Evolutionary conservation across 2,329 filamentous ascomycete genomes (phyloP).

Genomic region (Trichoderma sp.): DNA sequence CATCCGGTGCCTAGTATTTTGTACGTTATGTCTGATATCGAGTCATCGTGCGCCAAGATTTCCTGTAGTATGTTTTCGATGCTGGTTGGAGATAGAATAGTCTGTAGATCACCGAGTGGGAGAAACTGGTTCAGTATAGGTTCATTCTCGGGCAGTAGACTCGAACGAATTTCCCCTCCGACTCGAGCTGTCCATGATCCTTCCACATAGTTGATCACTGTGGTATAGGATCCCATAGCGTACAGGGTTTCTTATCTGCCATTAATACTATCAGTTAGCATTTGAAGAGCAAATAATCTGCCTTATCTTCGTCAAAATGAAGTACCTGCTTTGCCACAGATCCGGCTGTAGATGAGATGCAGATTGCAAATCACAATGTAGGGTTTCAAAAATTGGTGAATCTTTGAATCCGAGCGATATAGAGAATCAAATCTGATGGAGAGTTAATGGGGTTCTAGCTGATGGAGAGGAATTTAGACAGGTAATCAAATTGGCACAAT

Average conservation of each 20-base stretch:
- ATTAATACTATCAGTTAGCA: too few species aligned
- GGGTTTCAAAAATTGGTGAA: too few species aligned
- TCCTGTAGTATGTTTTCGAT: background rate
- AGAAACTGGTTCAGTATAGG: background rate
- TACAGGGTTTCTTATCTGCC: background rate
- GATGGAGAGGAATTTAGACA: too few species aligned
- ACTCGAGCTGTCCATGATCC: background rate
- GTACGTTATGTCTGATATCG: background rate
- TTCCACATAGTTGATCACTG: accelerated
- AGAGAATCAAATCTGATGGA: too few species aligned
- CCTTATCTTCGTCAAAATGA: too few species aligned
- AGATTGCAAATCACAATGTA: too few species aligned
- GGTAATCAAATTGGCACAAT: too few species aligned
- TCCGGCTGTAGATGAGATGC: too few species aligned
- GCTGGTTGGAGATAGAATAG: background rate
- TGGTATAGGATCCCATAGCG: background rate
- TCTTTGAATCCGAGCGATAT: too few species aligned
- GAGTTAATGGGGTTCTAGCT: too few species aligned
- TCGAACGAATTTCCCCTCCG: background rate
- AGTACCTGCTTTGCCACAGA: too few species aligned
- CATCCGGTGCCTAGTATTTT: background rate
- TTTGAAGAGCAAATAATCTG: too few species aligned
- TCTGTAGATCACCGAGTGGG: background rate
- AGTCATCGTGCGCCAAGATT: background rate
- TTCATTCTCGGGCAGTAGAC: background rate